These are phyloP conservation scores for Sugiyamaella mastotermitis DNA, from an alignment of 805 yeast genomes.

Conservation along the genomic window DNA sequence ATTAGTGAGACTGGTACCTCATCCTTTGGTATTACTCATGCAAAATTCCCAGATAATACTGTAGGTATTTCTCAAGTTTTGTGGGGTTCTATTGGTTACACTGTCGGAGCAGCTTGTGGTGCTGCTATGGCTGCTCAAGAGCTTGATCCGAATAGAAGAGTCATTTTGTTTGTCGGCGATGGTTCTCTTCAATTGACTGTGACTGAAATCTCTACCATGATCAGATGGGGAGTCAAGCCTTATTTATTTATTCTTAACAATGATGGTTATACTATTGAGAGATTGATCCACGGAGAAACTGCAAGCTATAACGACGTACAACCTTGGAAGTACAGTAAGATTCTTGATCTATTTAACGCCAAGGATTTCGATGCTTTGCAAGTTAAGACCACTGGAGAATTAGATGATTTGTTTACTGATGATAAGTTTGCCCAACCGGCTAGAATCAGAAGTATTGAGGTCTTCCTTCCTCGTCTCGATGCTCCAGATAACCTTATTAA, in stretches of 20 bases:
- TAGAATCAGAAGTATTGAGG: constrained; percentile 49
- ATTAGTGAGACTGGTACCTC: constrained; percentile 65
- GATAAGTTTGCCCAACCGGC: constrained; percentile 36
- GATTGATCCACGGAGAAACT: constrained; percentile 50
- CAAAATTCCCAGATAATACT: constrained; percentile 46
- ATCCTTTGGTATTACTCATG: constrained; percentile 53
- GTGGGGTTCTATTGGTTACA: constrained; percentile 64
- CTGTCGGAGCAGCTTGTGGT: constrained; percentile 60
- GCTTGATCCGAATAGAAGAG: constrained; percentile 40
- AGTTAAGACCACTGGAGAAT: constrained; percentile 44
- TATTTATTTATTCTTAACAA: constrained; percentile 56
- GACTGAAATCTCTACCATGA: constrained; percentile 57
- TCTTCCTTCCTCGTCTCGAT: constrained; percentile 53
- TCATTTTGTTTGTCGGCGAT: constrained; percentile 58
- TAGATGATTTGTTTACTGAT: constrained; percentile 38
- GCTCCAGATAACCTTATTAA: constrained; percentile 57
- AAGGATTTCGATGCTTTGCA: constrained; percentile 35
- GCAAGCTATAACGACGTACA: constrained; percentile 58
- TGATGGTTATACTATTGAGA: constrained; percentile 61
- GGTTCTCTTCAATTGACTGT: constrained; percentile 65
- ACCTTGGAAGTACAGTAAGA: constrained; percentile 49
- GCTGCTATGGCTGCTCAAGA: constrained; percentile 56
- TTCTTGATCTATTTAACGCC: constrained; percentile 52
- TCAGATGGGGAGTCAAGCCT: constrained; percentile 49
- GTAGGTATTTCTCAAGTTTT: constrained; percentile 54